These are phyloP conservation scores for Oryza glaberrima DNA, from an alignment of 176 grass and related monocot species.

Conservation along the genomic window DNA sequence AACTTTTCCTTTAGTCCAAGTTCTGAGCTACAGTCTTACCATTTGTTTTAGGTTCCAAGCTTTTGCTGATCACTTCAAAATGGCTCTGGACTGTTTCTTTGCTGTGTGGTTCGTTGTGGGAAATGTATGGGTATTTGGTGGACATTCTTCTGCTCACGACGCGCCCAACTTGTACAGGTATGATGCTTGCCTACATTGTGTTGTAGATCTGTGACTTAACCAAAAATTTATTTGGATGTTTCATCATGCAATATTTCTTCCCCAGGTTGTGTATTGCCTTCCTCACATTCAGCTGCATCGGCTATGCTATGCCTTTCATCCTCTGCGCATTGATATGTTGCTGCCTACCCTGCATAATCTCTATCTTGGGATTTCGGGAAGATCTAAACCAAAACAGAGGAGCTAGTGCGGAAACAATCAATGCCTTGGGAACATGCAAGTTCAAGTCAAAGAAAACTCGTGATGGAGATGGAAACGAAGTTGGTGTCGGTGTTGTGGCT, in stretches of 20 bases:
- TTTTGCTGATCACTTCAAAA: conserved; percentile 88
- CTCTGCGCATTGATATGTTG: conserved; percentile 90
- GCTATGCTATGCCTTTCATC: conserved; percentile 97
- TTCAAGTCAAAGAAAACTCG: conserved; percentile 66
- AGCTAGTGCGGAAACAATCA: conserved; percentile 72
- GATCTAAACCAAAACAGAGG: conserved; percentile 70
- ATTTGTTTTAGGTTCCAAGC: conserved; percentile 64
- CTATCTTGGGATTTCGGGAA: conserved; percentile 74
- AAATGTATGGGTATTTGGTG: conserved; percentile 96
- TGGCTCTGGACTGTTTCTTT: conserved; percentile 95
- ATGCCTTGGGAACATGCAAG: conserved; percentile 74
- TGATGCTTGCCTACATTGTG: conserved; percentile 32
- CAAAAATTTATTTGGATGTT: conserved; percentile 9
- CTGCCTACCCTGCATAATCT: conserved; percentile 94
- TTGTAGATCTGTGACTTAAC: neutral
- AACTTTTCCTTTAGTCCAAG: neutral
- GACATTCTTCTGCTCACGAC: conserved; percentile 73
- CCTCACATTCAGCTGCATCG: conserved; percentile 97
- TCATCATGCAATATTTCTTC: conserved; percentile 45
- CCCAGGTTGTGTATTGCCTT: conserved; percentile 97
- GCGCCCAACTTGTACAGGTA: conserved; percentile 90
- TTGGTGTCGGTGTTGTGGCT: conserved; percentile 67
- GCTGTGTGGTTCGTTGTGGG: conserved; percentile 99
- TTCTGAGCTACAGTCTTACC: conserved; percentile 10
- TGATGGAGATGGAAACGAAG: conserved; percentile 44